Percentiles rank a stretch among this genome's conserved stretches.
Evolutionary conservation across 805 yeast genomes (phyloP).

Genomic region (Lachancea sp.): DNA sequence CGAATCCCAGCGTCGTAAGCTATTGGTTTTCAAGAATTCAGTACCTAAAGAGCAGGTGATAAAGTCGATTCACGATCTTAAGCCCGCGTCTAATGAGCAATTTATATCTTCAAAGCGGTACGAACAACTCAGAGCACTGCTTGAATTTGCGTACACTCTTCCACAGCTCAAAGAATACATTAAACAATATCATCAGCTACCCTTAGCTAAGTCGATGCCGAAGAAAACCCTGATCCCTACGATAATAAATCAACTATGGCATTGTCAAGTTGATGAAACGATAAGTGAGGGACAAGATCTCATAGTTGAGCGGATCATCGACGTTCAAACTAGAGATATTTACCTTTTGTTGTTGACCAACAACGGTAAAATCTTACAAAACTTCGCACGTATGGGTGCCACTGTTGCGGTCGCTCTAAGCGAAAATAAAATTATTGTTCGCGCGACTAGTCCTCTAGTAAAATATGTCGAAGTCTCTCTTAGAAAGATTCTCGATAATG

Average conservation of each 20-base stretch:
- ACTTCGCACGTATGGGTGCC: conserved; percentile 29
- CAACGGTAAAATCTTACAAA: conserved; percentile 30
- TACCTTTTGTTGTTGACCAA: conserved; percentile 27
- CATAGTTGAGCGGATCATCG: conserved; percentile 20
- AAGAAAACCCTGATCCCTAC: conserved; percentile 10
- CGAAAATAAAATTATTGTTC: conserved; percentile 25
- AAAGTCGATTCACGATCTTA: conserved; percentile 25
- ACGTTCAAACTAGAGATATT: conserved; percentile 22
- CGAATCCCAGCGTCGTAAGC: conserved; percentile 19
- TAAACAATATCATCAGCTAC: conserved; percentile 11
- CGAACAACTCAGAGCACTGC: conserved; percentile 16
- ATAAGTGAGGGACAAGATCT: conserved; percentile 20
- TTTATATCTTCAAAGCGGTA: conserved; percentile 20
- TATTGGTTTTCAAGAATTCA: conserved; percentile 21
- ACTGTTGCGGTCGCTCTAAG: conserved; percentile 24
- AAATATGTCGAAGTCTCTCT: conserved; percentile 30
- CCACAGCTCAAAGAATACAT: conserved; percentile 25
- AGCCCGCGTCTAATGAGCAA: conserved; percentile 15
- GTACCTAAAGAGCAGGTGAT: conserved; percentile 24
- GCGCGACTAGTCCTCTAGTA: conserved; percentile 21
- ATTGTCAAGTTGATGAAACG: conserved; percentile 11
- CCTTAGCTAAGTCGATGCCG: conserved; percentile 5
- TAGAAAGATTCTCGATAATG: conserved; percentile 25
- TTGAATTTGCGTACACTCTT: conserved; percentile 24
- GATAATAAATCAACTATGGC: conserved; percentile 9